Base-by-base conservation (phyloP, 2,329 filamentous ascomycete genomes). In the Colletotrichum coccodes region DNA sequence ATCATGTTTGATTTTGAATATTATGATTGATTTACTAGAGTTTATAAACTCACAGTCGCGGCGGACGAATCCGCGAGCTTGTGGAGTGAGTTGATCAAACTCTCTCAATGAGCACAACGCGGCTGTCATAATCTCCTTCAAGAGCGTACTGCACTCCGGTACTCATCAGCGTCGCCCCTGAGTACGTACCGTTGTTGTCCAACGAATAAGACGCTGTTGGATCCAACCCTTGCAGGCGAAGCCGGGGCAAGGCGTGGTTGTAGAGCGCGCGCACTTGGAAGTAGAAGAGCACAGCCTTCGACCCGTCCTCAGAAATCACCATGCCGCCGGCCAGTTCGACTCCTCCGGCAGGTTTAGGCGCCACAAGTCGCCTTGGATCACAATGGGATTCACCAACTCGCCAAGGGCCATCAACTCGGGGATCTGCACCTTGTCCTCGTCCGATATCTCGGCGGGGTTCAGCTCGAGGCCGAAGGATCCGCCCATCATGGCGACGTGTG, bases 401-500 rank as follows among this genome's bases (percentile, higher is more conserved):
- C 88, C 85, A 6, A 86, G 79, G 0, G 77, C 79, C 66, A 92
- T 85, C 1, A 91, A 79, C 0, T 74, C 80, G 0, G 89, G 89
- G 0, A 92, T 82, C 34, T 81, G 80, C 0, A 79, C 81, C 53
- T 79, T 81, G n/a, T 91, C 89, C 14, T 84, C 84, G 0, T 80
- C 80, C 0, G 78, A 77, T 6, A 90, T 83, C 8, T 85, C 80
- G 0, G 78, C 79, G 0, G 89, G 90, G 73, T 91, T 83, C 8
- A 92, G 82, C 74, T 92, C 89, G 12, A 91, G 83, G 0, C 90
- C 90, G 71, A 91, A 91, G 0, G 87, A 90, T 2, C 89, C 89
- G 63, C 90, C 90, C 89, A 91, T 91, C 81, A 91, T 88, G 6
- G 90, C 90, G 0, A 91, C 89, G 63, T 91, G 89, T 0, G 86